These are phyloP conservation scores for Prosopis cineraria DNA, from an alignment of 306 rosid species.

Conservation along the genomic window DNA sequence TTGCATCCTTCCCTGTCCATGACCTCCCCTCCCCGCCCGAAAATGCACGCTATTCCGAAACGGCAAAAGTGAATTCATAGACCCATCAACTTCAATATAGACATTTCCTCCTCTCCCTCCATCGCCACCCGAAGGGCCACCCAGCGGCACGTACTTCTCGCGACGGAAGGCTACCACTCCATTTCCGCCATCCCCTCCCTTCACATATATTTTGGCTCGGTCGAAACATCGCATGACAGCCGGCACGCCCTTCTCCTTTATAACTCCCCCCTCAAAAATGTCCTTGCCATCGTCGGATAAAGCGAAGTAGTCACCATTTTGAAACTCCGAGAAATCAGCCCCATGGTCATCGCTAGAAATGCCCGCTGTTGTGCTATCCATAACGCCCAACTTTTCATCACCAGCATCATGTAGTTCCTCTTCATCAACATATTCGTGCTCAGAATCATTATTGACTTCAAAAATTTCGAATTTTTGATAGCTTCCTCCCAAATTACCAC, in stretches of 20 bases:
- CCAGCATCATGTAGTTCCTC: neutral
- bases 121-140: conserved; percentile 93
- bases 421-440: conserved; percentile 39
- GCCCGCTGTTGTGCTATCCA: conserved; percentile 26
- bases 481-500: conserved; percentile 21
- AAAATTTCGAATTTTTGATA: conserved; percentile 36
- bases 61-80: conserved; percentile 81
- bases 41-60: conserved; percentile 88
- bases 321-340: conserved; percentile 18
- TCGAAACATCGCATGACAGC: conserved; percentile 97
- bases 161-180: conserved; percentile 94
- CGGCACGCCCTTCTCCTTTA: conserved; percentile 87
- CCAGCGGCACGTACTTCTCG: conserved; percentile 85
- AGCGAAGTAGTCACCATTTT: conserved; percentile 19
- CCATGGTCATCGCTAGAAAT: neutral
- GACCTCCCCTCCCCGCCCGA: conserved; percentile 78
- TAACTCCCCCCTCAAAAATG: conserved; percentile 33
- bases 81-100: conserved; percentile 76
- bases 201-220: conserved; percentile 72
- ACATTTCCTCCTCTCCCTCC: conserved; percentile 95
- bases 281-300: conserved; percentile 17
- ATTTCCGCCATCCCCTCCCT: conserved; percentile 87
- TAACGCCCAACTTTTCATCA: conserved; percentile 15
- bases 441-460: conserved; percentile 42
- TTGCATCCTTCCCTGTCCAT: conserved; percentile 75